Evolutionary conservation across 2,329 filamentous ascomycete genomes (phyloP).

Genomic region (Huntiella omanensis): DNA sequence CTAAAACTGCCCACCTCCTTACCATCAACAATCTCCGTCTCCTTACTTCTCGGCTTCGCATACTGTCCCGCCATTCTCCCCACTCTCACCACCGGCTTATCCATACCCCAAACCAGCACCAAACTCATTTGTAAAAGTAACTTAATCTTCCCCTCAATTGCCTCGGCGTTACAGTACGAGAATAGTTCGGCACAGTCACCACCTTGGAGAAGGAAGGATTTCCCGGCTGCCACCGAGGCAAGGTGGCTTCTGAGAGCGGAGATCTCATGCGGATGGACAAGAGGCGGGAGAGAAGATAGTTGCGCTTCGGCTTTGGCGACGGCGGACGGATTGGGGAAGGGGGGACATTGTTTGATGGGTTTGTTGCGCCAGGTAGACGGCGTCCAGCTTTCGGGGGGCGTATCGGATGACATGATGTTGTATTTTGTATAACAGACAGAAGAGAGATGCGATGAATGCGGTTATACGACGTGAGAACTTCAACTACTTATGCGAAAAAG

Average conservation of each 20-base stretch:
- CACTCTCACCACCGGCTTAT: slow-evolving; percentile 74
- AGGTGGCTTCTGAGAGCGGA: slow-evolving; percentile 58
- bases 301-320: slow-evolving; percentile 43
- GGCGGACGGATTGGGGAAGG: slow-evolving; percentile 43
- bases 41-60: slow-evolving; percentile 81
- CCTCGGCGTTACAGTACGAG: slow-evolving; percentile 76
- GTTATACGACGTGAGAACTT: too few species aligned
- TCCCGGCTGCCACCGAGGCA: slow-evolving; percentile 71
- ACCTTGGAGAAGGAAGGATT: slow-evolving; percentile 85
- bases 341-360: slow-evolving; percentile 59
- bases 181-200: slow-evolving; percentile 96
- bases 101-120: slow-evolving; percentile 75
- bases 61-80: slow-evolving; percentile 96
- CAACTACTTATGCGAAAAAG: too few species aligned
- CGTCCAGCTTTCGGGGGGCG: slow-evolving; percentile 24
- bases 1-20: slow-evolving; percentile 75
- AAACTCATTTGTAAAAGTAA: slow-evolving; percentile 92
- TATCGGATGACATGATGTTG: not conserved
- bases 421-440: not conserved
- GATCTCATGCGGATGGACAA: slow-evolving; percentile 69
- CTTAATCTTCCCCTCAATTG: slow-evolving; percentile 94
- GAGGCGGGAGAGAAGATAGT: slow-evolving; percentile 51
- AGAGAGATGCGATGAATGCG: too few species aligned
- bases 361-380: slow-evolving; percentile 57
- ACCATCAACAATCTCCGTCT: slow-evolving; percentile 65